Conservation (phyloP, 306 rosid genomes). For the Fagus crenata region DNA sequence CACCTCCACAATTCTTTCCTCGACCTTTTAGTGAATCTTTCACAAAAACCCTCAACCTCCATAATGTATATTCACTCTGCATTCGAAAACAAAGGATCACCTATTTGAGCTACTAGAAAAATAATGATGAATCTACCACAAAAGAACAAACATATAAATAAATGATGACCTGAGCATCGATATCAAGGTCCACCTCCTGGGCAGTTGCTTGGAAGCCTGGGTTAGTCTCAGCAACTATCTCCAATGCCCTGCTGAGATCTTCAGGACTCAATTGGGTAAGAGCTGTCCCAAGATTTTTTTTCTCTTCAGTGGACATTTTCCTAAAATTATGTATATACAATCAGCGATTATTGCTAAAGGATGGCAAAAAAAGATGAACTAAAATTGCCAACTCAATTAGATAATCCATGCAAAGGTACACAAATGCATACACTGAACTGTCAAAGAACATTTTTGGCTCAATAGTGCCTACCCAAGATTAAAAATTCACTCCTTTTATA, state of each 20-base stretch:
- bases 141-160: background rate
- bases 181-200: slow-evolving; percentile 63
- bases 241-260: slow-evolving; percentile 56
- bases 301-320: slow-evolving; percentile 63
- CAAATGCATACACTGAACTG: background rate
- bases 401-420: background rate
- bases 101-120: slow-evolving; percentile 12
- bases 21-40: slow-evolving; percentile 47
- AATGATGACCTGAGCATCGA: slow-evolving; percentile 64
- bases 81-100: slow-evolving; percentile 1
- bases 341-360: background rate
- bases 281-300: slow-evolving; percentile 43
- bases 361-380: background rate
- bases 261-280: slow-evolving; percentile 54
- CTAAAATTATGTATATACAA: slow-evolving; percentile 32
- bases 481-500: background rate
- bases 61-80: slow-evolving; percentile 64
- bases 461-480: background rate
- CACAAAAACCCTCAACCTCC: slow-evolving; percentile 59
- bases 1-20: slow-evolving; percentile 28
- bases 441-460: background rate
- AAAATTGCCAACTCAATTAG: background rate
- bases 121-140: background rate
- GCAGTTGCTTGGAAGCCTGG: slow-evolving; percentile 59
- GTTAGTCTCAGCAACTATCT: slow-evolving; percentile 55